phyloP scores from a whole-genome alignment of 75 land plant genomes.

The Ceratopteris richardii region DNA sequence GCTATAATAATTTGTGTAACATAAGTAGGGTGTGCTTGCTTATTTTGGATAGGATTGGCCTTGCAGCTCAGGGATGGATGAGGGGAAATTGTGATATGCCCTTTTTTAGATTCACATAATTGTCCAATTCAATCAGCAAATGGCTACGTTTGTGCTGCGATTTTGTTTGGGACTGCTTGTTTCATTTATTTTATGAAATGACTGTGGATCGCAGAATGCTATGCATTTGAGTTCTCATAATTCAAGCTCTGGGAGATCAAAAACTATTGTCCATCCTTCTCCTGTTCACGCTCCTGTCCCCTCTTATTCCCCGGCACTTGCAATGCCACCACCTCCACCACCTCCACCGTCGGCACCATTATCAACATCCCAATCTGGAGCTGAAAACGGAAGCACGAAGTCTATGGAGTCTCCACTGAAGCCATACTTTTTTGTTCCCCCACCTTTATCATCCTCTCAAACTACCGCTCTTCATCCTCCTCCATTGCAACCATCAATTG shows the following conservation, averaged over 20 bases:
- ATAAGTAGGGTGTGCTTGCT: no score
- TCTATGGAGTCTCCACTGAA: constrained; percentile 38
- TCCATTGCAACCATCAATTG: constrained; percentile 58
- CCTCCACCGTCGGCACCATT: constrained; percentile 15
- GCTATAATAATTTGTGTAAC: no score
- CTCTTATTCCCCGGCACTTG: constrained; percentile 20
- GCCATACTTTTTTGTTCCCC: constrained; percentile 62
- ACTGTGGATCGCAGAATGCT: constrained; percentile 21
- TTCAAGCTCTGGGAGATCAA: constrained; percentile 13
- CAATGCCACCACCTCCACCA: constrained; percentile 17
- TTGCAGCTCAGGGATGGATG: no score
- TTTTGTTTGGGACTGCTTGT: no score
- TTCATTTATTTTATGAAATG: no score
- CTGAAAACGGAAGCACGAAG: constrained; percentile 1
- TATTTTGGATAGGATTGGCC: no score
- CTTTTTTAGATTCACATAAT: no score
- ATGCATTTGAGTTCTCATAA: constrained; percentile 23
- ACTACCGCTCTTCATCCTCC: constrained; percentile 44
- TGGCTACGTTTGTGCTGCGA: no score
- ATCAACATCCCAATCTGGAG: not conserved
- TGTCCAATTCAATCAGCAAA: no score
- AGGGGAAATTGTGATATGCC: no score
- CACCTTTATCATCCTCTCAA: constrained; percentile 33
- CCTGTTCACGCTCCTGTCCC: constrained; percentile 14
- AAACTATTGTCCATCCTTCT: constrained; percentile 11